Evolutionary conservation across 495 filamentous ascomycete species (phyloP), one percentile per base, ranked within the genome.

Genomic region (Xylaria curta): DNA sequence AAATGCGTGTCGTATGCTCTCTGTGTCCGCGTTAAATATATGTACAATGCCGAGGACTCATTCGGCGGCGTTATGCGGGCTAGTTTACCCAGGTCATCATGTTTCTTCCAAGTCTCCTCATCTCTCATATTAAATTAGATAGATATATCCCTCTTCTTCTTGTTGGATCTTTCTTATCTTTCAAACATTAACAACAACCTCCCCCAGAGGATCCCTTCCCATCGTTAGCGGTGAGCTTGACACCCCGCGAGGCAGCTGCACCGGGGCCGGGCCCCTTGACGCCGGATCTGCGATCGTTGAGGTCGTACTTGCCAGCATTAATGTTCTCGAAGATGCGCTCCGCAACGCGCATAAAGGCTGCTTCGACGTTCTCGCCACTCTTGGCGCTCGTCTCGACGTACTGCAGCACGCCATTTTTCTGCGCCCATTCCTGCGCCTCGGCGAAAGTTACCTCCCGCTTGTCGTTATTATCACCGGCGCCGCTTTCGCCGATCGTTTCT

Each of bases 351-450:
- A 97, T 86, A 76, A 99, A 99, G 3, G 96, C 96, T 70, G 89
- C 86, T 81, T 99, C 96, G 44, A 99, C 96, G 26, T 92, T 92
- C 79, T 96, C 93, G 28, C 96, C 96, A 47, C 89, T 94, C 84
- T 97, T 99, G 47, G 96, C 96, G 68, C 89, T 92, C n/a, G 96
- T 99, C 83, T 99, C 96, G 61, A 98, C 93, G 79, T 97, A 97
- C 74, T 91, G 88, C 70, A 97, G 87, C 21, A 98, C 88, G 62
- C 90, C 91, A 81, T 98, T 97, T 71, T 84, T 80, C 66, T 85
- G 84, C 44, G 94, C 96, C 96, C 96, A 99, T 64, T 91, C 92
- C 75, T 92, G 89, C 8, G 96, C 96, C 80, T 97, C 95, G 59
- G 90, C 84, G 47, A 79, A 82, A 1, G 92, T 90, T 1, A 99